A percentile compares a stretch with the other conserved stretches of the same genome.
Conservation (phyloP, 1,284 basidiomycete species). For the Inonotus obliquus region DNA sequence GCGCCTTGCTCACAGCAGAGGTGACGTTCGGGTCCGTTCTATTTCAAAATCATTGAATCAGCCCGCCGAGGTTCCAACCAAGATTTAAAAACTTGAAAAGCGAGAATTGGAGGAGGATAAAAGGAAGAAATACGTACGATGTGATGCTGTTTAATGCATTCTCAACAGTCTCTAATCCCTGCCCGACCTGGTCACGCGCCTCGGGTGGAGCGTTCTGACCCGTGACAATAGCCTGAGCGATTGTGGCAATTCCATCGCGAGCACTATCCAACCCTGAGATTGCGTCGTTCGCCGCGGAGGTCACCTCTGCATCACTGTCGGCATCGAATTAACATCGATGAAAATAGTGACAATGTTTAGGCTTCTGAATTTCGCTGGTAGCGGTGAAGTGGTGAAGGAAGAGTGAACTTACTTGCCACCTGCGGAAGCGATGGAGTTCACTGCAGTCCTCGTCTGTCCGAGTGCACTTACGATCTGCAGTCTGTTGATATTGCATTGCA, state of each 20-base stretch:
- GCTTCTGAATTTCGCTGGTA: too few species aligned
- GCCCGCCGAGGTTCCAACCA: background rate
- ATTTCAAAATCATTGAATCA: background rate
- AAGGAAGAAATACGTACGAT: constrained; percentile 25
- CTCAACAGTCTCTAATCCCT: constrained; percentile 30
- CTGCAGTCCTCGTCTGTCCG: constrained; percentile 11
- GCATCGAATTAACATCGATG: background rate
- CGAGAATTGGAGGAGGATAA: background rate
- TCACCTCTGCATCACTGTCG: constrained; percentile 28
- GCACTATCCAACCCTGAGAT: constrained; percentile 29
- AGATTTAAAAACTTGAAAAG: background rate
- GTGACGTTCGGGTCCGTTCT: constrained; percentile 22
- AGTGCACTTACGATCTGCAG: constrained; percentile 9
- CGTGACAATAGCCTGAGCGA: constrained; percentile 31
- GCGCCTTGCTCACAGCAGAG: constrained; percentile 20
- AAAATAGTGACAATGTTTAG: too few species aligned
- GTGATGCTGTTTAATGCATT: constrained; percentile 29
- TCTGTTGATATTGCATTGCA: constrained; percentile 18
- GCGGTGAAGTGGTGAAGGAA: background rate
- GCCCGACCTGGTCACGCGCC: constrained; percentile 31
- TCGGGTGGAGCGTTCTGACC: constrained; percentile 33
- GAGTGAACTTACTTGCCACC: constrained; percentile 6
- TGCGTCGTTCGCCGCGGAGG: constrained; percentile 25
- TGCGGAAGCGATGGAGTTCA: constrained; percentile 8
- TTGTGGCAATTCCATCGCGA: constrained; percentile 30